A percentile compares a stretch with the other conserved stretches of the same genome.
phyloP scores from a whole-genome alignment of 129 eudicot species.

The Glebionis coronaria region DNA sequence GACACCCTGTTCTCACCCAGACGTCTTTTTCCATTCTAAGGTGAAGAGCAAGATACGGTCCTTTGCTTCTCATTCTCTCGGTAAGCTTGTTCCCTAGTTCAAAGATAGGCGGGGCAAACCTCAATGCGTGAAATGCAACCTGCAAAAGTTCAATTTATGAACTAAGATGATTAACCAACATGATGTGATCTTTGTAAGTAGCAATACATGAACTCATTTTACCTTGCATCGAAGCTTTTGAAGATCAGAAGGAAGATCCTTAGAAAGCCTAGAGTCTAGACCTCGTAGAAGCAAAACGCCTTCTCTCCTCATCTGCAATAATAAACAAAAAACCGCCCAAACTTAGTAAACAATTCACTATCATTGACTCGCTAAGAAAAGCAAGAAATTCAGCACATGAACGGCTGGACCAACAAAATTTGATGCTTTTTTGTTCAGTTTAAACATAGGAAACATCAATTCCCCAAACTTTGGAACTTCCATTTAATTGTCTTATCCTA shows the following conservation, averaged over 20 bases:
- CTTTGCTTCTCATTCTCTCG: slow-evolving; percentile 79
- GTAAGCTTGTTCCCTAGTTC: slow-evolving; percentile 79
- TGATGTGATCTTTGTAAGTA: neutral
- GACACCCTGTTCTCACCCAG: slow-evolving; percentile 98
- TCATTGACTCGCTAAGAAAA: slow-evolving; percentile 1
- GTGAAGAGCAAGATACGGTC: slow-evolving; percentile 95
- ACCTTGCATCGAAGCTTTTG: slow-evolving; percentile 99
- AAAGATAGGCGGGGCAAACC: slow-evolving; percentile 72
- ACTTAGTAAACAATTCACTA: neutral
- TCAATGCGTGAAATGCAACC: slow-evolving; percentile 92
- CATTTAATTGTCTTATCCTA: too few relatives aligned
- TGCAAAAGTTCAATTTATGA: slow-evolving; percentile 12
- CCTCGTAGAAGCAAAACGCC: slow-evolving; percentile 87
- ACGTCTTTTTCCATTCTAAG: slow-evolving; percentile 94
- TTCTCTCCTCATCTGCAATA: slow-evolving; percentile 72
- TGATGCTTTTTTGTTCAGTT: slow-evolving; percentile 26
- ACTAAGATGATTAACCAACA: neutral
- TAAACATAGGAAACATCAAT: slow-evolving; percentile 18
- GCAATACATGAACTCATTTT: slow-evolving; percentile 3
- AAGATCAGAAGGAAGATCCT: slow-evolving; percentile 95
- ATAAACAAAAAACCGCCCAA: slow-evolving; percentile 22
- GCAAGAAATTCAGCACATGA: neutral
- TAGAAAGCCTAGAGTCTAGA: slow-evolving; percentile 90
- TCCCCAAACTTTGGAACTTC: neutral
- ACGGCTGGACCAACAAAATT: slow-evolving; percentile 11